phyloP scores from a whole-genome alignment of 768 basidiomycete species.

The Mycena chlorophos region DNA sequence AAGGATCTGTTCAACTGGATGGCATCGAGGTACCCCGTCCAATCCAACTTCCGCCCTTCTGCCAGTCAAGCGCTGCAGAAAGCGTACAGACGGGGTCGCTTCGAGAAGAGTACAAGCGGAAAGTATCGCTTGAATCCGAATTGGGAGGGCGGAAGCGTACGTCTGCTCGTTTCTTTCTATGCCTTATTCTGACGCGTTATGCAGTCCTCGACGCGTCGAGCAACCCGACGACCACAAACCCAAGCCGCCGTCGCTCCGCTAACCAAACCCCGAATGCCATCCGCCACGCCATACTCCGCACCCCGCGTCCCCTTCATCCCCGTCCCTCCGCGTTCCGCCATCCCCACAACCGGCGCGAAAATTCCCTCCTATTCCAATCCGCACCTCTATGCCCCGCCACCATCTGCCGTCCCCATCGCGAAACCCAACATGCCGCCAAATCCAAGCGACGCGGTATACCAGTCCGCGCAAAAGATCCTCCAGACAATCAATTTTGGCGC shows the following conservation, averaged over 20 bases:
- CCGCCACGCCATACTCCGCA: slow-evolving; percentile 10
- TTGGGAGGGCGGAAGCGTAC: slow-evolving; percentile 82
- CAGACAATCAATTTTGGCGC: slow-evolving; percentile 44
- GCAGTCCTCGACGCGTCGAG: slow-evolving; percentile 69
- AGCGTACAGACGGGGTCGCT: slow-evolving; percentile 76
- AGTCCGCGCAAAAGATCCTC: slow-evolving; percentile 53
- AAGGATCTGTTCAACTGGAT: slow-evolving; percentile 85
- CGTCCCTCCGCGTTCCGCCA: not conserved
- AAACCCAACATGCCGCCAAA: slow-evolving; percentile 12
- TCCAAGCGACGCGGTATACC: slow-evolving; percentile 27
- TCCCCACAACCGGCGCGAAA: slow-evolving; percentile 2
- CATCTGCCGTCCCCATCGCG: not conserved
- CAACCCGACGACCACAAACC: slow-evolving; percentile 80
- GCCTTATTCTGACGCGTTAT: not conserved
- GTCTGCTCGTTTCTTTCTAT: slow-evolving; percentile 29
- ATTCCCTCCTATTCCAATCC: not conserved
- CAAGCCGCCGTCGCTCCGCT: slow-evolving; percentile 23
- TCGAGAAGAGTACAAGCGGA: slow-evolving; percentile 72
- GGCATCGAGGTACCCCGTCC: slow-evolving; percentile 76
- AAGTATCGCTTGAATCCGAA: slow-evolving; percentile 73
- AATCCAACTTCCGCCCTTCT: slow-evolving; percentile 86
- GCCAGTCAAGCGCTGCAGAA: slow-evolving; percentile 89
- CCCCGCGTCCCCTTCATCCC: not conserved
- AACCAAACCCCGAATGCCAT: slow-evolving; percentile 20
- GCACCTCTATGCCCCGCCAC: slow-evolving; percentile 2